Evolutionary conservation across 371 early-diverging fungal species (phyloP).

Genomic region (Basidiobolus meristosporus): DNA sequence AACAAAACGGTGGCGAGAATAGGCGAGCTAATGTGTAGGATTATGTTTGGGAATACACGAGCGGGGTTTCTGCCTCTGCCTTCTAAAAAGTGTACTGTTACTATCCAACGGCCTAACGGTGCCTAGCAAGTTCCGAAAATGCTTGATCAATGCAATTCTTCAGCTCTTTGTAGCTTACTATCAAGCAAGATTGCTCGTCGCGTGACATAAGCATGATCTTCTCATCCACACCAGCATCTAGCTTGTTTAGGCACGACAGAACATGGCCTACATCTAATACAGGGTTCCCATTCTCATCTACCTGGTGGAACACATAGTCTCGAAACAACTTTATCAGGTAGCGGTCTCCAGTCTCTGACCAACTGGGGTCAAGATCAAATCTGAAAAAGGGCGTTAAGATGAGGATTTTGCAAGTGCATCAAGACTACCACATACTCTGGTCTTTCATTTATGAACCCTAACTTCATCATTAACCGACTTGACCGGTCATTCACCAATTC

Average conservation of each 20-base stretch:
- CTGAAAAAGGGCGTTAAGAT: conserved; percentile 16
- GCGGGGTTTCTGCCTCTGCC: no score
- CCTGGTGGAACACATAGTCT: conserved; percentile 92
- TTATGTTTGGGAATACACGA: no score
- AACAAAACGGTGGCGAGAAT: no score
- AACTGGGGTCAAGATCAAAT: conserved; percentile 71
- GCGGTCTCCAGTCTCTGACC: conserved; percentile 92
- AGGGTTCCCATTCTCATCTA: conserved; percentile 70
- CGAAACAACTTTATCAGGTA: conserved; percentile 89
- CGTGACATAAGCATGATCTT: conserved; percentile 78
- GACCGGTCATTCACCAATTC: conserved; percentile 84
- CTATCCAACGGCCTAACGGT: no score
- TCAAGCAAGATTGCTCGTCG: conserved; percentile 85
- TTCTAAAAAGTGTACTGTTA: no score
- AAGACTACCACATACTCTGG: conserved; percentile 60
- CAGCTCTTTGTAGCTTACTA: conserved; percentile 79
- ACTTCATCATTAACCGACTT: conserved; percentile 59
- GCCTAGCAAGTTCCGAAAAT: conserved; percentile 64
- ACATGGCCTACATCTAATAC: conserved; percentile 84
- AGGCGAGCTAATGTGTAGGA: no score
- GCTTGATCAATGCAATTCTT: conserved; percentile 70
- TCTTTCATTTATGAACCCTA: conserved; percentile 87
- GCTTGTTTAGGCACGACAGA: conserved; percentile 78
- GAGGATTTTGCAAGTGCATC: no score
- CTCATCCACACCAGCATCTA: conserved; percentile 86